These are phyloP conservation scores for Lodderomyces elongisporus DNA, from an alignment of 1,139 yeast genomes.

Conservation along the genomic window DNA sequence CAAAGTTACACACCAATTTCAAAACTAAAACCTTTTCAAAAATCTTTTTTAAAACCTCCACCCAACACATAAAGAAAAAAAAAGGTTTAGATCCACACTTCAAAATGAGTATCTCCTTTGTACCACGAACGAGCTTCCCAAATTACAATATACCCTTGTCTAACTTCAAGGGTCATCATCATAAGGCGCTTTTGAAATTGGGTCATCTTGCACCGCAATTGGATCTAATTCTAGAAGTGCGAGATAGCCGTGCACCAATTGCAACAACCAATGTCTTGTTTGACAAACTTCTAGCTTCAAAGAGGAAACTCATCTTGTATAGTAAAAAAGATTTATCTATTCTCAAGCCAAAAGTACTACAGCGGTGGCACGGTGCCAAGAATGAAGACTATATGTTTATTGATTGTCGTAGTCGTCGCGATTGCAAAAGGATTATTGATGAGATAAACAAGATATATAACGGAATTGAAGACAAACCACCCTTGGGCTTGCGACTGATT, in stretches of 20 bases:
- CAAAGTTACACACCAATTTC: too few relatives aligned
- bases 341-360: constrained; percentile 28
- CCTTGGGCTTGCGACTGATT: constrained; percentile 72
- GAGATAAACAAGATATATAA: constrained; percentile 41
- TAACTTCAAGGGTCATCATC: constrained; percentile 90
- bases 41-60: too few relatives aligned
- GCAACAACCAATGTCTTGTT: constrained; percentile 79
- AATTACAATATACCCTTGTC: constrained; percentile 63
- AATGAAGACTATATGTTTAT: constrained; percentile 55
- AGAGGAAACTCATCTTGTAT: constrained; percentile 58
- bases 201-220: constrained; percentile 72
- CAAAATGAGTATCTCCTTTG: too few relatives aligned
- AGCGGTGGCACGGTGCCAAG: constrained; percentile 48
- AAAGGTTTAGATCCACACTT: too few relatives aligned
- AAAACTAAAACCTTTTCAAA: too few relatives aligned
- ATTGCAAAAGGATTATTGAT: constrained; percentile 49
- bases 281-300: constrained; percentile 58
- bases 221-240: constrained; percentile 73
- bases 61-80: too few relatives aligned
- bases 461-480: constrained; percentile 61
- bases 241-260: constrained; percentile 88
- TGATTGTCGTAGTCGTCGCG: constrained; percentile 52
- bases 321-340: constrained; percentile 59
- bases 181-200: constrained; percentile 68
- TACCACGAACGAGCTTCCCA: constrained; percentile 54